Conservation (phyloP, 1,139 yeast genomes). For the Hansenula sp. region DNA sequence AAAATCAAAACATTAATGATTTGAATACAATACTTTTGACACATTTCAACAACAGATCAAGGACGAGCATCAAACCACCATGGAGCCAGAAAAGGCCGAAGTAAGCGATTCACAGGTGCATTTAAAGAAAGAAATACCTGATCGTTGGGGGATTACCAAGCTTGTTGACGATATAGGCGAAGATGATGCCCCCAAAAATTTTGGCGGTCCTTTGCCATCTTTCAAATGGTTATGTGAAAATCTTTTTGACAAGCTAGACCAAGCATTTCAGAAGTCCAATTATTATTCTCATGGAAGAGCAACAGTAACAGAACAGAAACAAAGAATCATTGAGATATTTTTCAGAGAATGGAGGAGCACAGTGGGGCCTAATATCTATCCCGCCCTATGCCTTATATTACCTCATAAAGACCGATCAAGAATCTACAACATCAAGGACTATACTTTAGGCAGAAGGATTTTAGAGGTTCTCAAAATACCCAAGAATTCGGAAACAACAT, state of each 20-base stretch:
- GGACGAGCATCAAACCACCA: neutral
- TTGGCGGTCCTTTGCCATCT: slow-evolving; percentile 29
- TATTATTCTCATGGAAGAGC: slow-evolving; percentile 4
- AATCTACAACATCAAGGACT: slow-evolving; percentile 50
- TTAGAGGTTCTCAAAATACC: slow-evolving; percentile 44
- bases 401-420: slow-evolving; percentile 57
- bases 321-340: slow-evolving; percentile 39
- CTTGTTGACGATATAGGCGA: neutral
- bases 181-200: slow-evolving; percentile 11
- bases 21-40: neutral
- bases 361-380: slow-evolving; percentile 70
- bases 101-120: neutral
- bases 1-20: too few relatives aligned
- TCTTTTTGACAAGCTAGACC: slow-evolving; percentile 26
- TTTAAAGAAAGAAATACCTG: slow-evolving; percentile 9
- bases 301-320: slow-evolving; percentile 30
- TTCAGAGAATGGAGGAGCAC: slow-evolving; percentile 56
- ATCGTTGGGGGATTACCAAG: neutral
- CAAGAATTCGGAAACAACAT: slow-evolving; percentile 45
- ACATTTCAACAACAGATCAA: neutral
- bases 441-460: slow-evolving; percentile 42
- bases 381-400: slow-evolving; percentile 57
- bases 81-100: neutral
- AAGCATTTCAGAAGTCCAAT: slow-evolving; percentile 5
- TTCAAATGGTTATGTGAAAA: slow-evolving; percentile 32